Evolutionary conservation across 306 rosid species (phyloP), one percentile per base, ranked within the genome.

Genomic region (Inga laurina): DNA sequence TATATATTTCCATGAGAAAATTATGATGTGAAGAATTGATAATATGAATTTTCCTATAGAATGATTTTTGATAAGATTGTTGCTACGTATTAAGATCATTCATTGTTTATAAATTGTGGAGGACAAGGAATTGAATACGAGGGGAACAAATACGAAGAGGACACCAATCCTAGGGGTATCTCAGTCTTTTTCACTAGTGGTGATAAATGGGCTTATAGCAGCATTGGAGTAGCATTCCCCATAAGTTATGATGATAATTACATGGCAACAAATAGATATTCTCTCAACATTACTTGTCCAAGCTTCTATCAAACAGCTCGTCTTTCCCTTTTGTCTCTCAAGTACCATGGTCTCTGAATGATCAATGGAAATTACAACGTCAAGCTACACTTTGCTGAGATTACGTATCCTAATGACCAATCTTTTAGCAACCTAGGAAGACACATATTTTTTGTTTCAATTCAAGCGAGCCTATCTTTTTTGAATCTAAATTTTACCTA

Each of bases 381-480:
- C 70, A 82, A 82, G 83, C 94, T 91, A 64, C 92, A 94, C 82
- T 94, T 94, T 84, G 90, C 95, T 32, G 97, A 91, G 88, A 90
- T 92, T 74, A 87, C 84, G 89, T 92, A 22, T 48, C 27, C 92
- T 44, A 21, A 80, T 74, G 83, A 87, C 57, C 84, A 81, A 43
- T 78, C 77, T 0, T 94, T 41, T 46, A 78, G 82, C 46, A 88
- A 86, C 81, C 75, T 85, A 22, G 94, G 97, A 7, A 76, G 43
- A 86, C 93, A 93, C 81, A 76, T 92, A 79, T 92, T 94, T 56
- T 92, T 92, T 82, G 89, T 92, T 76, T 91, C 93, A 39, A 84
- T 94, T 76, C 98, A 94, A 83, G 98, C 92, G 82, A 87, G 92
- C 89, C 3, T 56, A 0, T 6, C 10, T 19, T 0, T 52, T 1